A percentile compares a stretch with the other conserved stretches of the same genome.
Evolutionary conservation across 352 stramenopile species (phyloP).

Genomic region (Phytophthora pseudosyringae): DNA sequence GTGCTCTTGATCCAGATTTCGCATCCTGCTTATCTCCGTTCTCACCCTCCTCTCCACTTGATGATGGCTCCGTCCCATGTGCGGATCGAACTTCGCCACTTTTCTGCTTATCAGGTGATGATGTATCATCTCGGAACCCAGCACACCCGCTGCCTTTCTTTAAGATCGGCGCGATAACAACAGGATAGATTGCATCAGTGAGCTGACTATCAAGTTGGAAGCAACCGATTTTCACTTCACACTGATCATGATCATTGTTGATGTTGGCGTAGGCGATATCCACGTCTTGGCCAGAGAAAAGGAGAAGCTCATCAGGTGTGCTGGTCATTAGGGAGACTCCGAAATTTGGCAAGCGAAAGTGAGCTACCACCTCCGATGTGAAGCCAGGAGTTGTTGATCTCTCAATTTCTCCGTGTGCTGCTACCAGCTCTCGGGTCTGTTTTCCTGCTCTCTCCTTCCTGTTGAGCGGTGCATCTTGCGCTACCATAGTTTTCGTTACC

Average conservation of each 20-base stretch:
- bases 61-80: slow-evolving; percentile 23
- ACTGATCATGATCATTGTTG: slow-evolving; percentile 77
- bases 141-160: slow-evolving; percentile 39
- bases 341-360: slow-evolving; percentile 66
- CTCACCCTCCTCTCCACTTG: slow-evolving; percentile 17
- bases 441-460: slow-evolving; percentile 41
- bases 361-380: slow-evolving; percentile 62
- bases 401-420: slow-evolving; percentile 24
- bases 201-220: slow-evolving; percentile 90
- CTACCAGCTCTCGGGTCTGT: slow-evolving; percentile 61
- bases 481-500: slow-evolving; percentile 82
- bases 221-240: slow-evolving; percentile 82
- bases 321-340: slow-evolving; percentile 81
- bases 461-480: slow-evolving; percentile 72
- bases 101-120: slow-evolving; percentile 36
- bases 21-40: slow-evolving; percentile 22
- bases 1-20: slow-evolving; percentile 16
- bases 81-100: slow-evolving; percentile 31
- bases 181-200: slow-evolving; percentile 73
- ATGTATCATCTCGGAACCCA: slow-evolving; percentile 28
- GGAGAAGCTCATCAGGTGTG: slow-evolving; percentile 71
- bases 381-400: slow-evolving; percentile 32
- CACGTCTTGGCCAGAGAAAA: slow-evolving; percentile 74
- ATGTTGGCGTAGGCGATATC: slow-evolving; percentile 73
- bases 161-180: slow-evolving; percentile 80